Base-by-base conservation (phyloP, 73 alveolate genomes). In the Blepharisma japonicum region DNA sequence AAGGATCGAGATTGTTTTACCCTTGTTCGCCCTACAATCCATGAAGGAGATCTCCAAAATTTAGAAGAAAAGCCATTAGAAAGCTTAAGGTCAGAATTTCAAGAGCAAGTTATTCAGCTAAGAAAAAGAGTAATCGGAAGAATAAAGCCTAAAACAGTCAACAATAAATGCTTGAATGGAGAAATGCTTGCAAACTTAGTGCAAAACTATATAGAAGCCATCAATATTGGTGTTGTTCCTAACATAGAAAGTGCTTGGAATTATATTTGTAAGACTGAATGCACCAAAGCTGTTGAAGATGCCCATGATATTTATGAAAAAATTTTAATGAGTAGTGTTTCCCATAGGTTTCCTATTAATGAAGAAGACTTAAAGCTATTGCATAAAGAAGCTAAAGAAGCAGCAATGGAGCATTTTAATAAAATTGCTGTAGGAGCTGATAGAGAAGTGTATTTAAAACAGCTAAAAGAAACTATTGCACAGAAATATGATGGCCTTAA, bases 1-100 rank as follows among this genome's bases (percentile, higher is more conserved):
- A 87, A 78, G 50, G 97, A 96, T 55, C 87, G 99, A 76, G 98
- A 94, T 86, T 96, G 99, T 72, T 81, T 79, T 55, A 95, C 98
- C 46, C 82, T 97, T 25, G 97, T 94, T 32, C 70, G 99, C 71
- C 99, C 99, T 7, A 96, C 94, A 6, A 87, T 88, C 20, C 98
- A 95, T 14, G 99, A 97, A 86, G 90, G 86, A 68, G 90, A 95
- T 81, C 90, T 97, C 38, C 87, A 98, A 77, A 88, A 93, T 42
- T 82, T 97, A 38, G 98, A 97, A 77, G 81, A 80, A 39, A 68
- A 94, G 71, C 97, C 90, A 11, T 87, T 91, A 9, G 95, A 86
- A 46, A 88, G 90, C 55, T 85, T 96, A 25, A 85, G 99, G 71
- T 94, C 97, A 45, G 98, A 96, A 66, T 96, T 96, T 85, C 87